Evolutionary conservation across 345 rosid genomes (phyloP).

Genomic region (Erodium maritimum): DNA sequence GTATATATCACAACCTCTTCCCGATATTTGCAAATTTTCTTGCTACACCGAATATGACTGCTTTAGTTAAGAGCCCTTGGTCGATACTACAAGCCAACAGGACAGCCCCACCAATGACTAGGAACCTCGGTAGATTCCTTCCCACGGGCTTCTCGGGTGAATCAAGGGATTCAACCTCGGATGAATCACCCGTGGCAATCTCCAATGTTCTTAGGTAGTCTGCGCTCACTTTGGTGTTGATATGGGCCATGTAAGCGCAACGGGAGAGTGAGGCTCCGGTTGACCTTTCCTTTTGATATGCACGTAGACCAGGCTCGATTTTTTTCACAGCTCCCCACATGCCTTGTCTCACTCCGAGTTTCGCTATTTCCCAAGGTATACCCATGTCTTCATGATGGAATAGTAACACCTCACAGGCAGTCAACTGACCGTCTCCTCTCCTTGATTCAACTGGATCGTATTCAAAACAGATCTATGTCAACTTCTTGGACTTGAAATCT

Average conservation of each 20-base stretch:
- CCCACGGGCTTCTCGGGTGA: slow-evolving; percentile 37
- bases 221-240: slow-evolving; percentile 66
- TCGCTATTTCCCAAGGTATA: slow-evolving; percentile 93
- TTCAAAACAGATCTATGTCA: not conserved
- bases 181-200: slow-evolving; percentile 16
- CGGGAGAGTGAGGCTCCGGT: slow-evolving; percentile 46
- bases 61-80: slow-evolving; percentile 81
- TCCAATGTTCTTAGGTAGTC: slow-evolving; percentile 53
- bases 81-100: slow-evolving; percentile 75
- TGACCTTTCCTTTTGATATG: slow-evolving; percentile 58
- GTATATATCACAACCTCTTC: slow-evolving; percentile 39
- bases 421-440: slow-evolving; percentile 69
- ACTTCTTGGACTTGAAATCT: not conserved
- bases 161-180: slow-evolving; percentile 19
- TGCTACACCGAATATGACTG: slow-evolving; percentile 80
- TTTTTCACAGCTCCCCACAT: slow-evolving; percentile 99
- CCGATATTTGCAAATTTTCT: slow-evolving; percentile 68
- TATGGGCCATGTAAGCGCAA: slow-evolving; percentile 65
- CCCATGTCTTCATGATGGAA: slow-evolving; percentile 99
- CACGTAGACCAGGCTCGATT: slow-evolving; percentile 69
- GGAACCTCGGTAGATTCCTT: slow-evolving; percentile 49
- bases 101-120: slow-evolving; percentile 73
- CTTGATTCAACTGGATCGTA: slow-evolving; percentile 68
- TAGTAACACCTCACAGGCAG: slow-evolving; percentile 79
- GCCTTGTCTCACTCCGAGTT: slow-evolving; percentile 92